Evolutionary conservation across 2,329 filamentous ascomycete species (phyloP).

Genomic region (Aureobasidium uvarum): DNA sequence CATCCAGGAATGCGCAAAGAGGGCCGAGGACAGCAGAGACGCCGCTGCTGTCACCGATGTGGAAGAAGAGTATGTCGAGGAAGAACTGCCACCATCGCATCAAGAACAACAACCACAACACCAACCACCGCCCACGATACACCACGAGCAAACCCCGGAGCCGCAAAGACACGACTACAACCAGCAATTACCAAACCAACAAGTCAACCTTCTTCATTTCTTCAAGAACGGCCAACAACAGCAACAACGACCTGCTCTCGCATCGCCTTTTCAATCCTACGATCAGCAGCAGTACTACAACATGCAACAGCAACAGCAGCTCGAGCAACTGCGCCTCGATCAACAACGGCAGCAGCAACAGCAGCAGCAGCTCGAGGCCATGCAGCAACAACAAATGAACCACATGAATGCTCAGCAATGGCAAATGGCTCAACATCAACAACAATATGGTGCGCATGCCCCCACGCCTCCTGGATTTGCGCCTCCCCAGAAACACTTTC

Average conservation of each 20-base stretch:
- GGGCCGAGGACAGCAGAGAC: conserved; percentile 52
- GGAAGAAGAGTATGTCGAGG: conserved; percentile 31
- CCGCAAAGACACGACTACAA: conserved; percentile 18
- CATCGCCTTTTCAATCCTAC: conserved; percentile 9
- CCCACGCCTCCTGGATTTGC: conserved; percentile 8
- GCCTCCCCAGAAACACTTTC: conserved; percentile 2
- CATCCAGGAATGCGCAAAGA: conserved; percentile 56
- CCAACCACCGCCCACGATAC: conserved; percentile 22
- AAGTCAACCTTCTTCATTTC: conserved; percentile 33
- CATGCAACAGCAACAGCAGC: conserved; percentile 8
- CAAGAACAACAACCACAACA: conserved; percentile 30
- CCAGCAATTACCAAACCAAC: conserved; percentile 30
- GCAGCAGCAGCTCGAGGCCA: conserved; percentile 1
- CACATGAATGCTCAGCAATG: background rate
- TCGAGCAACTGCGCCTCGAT: background rate
- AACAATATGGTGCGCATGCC: background rate
- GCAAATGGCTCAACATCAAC: conserved; percentile 6
- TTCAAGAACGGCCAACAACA: conserved; percentile 32
- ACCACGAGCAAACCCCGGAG: conserved; percentile 26
- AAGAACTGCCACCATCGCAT: conserved; percentile 17
- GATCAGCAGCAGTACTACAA: conserved; percentile 11
- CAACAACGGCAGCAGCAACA: conserved; percentile 13
- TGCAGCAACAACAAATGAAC: conserved; percentile 13
- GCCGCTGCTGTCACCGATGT: conserved; percentile 41
- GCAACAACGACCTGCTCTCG: conserved; percentile 16